Evolutionary conservation across 306 rosid genomes (phyloP).

Genomic region (Fagus sylvatica): DNA sequence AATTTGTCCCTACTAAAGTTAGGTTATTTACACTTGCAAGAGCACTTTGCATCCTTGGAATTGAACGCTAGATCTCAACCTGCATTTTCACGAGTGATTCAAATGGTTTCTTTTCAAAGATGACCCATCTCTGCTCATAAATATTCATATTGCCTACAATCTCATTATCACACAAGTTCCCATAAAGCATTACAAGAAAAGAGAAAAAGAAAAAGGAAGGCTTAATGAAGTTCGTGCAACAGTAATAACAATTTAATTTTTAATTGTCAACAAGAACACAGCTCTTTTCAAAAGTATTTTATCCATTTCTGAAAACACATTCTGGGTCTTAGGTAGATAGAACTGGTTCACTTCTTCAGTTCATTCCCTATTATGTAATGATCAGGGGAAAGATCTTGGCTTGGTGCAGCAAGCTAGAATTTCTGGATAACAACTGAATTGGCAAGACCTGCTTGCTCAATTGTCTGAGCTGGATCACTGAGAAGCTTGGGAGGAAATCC

Average conservation of each 20-base stretch:
- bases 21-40: no score
- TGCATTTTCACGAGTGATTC: no score
- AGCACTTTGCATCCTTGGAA: no score
- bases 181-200: not conserved
- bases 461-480: conserved; percentile 63
- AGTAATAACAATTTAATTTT: not conserved
- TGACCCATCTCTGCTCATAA: not conserved
- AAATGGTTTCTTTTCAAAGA: no score
- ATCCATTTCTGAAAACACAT: conserved; percentile 14
- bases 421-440: conserved; percentile 95
- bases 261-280: not conserved
- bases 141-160: not conserved
- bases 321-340: conserved; percentile 6
- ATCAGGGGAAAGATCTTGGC: conserved; percentile 4
- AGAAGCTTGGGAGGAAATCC: conserved; percentile 92
- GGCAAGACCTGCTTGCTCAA: conserved; percentile 87
- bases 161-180: not conserved
- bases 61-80: no score
- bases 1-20: no score
- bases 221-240: not conserved
- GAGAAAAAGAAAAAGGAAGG: not conserved
- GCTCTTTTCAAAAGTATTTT: not conserved
- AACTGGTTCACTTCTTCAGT: conserved; percentile 25
- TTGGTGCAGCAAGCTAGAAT: conserved; percentile 41
- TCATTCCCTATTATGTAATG: conserved; percentile 19